phyloP scores from a whole-genome alignment of 1,139 yeast species.

The Geotrichum australiense region DNA sequence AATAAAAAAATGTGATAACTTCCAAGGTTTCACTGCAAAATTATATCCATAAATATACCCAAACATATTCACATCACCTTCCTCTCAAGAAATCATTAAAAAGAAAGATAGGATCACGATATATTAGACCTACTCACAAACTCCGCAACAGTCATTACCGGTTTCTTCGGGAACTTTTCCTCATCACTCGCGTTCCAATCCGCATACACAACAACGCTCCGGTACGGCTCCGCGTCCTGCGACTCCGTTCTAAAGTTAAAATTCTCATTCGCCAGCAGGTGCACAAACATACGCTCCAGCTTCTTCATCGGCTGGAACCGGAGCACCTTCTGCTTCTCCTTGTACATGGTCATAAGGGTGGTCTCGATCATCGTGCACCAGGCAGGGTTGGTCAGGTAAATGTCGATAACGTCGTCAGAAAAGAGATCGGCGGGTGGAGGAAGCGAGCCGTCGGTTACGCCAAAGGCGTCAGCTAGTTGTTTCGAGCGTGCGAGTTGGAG shows the following conservation, averaged over 20 bases:
- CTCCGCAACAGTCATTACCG: constrained; percentile 14
- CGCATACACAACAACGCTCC: constrained; percentile 55
- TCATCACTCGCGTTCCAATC: constrained; percentile 13
- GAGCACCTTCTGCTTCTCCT: constrained; percentile 40
- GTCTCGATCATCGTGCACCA: constrained; percentile 29
- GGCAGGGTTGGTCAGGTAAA: constrained; percentile 29
- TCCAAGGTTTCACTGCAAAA: too few species aligned
- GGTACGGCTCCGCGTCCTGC: constrained; percentile 73
- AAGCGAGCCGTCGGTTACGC: constrained; percentile 16
- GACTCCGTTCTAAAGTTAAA: constrained; percentile 61
- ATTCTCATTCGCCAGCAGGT: constrained; percentile 49
- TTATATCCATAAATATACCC: too few species aligned
- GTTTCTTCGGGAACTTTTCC: constrained; percentile 13
- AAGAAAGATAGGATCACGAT: background rate
- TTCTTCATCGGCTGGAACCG: constrained; percentile 69
- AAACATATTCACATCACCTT: too few species aligned
- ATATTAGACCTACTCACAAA: constrained; percentile 15
- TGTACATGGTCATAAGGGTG: constrained; percentile 43
- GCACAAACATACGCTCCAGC: constrained; percentile 65
- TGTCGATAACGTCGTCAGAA: constrained; percentile 26
- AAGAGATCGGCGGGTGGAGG: constrained; percentile 21
- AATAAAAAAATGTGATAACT: too few species aligned
- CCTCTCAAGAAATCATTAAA: background rate
- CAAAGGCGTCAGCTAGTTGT: constrained; percentile 53
- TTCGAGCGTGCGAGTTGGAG: constrained; percentile 52